Conservation (phyloP, 2,329 filamentous ascomycete genomes). For the Diaporthe nobilis region DNA sequence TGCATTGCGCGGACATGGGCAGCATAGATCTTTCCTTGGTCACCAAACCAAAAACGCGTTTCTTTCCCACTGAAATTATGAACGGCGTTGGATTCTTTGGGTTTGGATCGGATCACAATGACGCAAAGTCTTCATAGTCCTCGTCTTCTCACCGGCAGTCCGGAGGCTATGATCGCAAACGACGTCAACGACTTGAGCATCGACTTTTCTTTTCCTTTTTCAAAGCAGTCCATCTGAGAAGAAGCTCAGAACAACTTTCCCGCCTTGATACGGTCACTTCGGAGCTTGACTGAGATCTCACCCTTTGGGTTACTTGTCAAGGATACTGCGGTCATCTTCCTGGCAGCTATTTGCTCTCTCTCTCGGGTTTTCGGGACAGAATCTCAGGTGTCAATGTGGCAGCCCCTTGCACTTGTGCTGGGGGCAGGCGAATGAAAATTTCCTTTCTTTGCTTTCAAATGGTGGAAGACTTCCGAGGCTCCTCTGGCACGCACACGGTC, state of each 20-base stretch:
- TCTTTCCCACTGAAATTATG: slow-evolving; percentile 26
- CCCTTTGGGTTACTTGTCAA: slow-evolving; percentile 22
- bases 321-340: slow-evolving; percentile 26
- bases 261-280: slow-evolving; percentile 14
- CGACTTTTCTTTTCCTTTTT: slow-evolving; percentile 28
- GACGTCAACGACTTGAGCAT: slow-evolving; percentile 42
- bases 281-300: slow-evolving; percentile 28
- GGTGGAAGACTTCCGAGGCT: slow-evolving; percentile 19
- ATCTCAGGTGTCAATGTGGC: not conserved
- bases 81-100: slow-evolving; percentile 28
- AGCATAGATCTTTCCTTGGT: slow-evolving; percentile 41
- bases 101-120: slow-evolving; percentile 27
- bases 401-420: slow-evolving; percentile 1
- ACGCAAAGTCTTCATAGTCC: slow-evolving; percentile 32
- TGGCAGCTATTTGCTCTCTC: slow-evolving; percentile 24
- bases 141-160: slow-evolving; percentile 16
- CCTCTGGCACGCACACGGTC: slow-evolving; percentile 3
- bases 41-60: slow-evolving; percentile 38
- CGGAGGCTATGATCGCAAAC: slow-evolving; percentile 39
- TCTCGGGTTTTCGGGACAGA: not conserved
- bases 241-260: slow-evolving; percentile 16
- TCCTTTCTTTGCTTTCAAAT: slow-evolving; percentile 13
- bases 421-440: not conserved
- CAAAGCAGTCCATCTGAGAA: slow-evolving; percentile 29
- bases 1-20: slow-evolving; percentile 37